Evolutionary conservation across 1,284 basidiomycete genomes (phyloP), one percentile per base, ranked within the genome.

Genomic region (Cutaneotrichosporon sp.): DNA sequence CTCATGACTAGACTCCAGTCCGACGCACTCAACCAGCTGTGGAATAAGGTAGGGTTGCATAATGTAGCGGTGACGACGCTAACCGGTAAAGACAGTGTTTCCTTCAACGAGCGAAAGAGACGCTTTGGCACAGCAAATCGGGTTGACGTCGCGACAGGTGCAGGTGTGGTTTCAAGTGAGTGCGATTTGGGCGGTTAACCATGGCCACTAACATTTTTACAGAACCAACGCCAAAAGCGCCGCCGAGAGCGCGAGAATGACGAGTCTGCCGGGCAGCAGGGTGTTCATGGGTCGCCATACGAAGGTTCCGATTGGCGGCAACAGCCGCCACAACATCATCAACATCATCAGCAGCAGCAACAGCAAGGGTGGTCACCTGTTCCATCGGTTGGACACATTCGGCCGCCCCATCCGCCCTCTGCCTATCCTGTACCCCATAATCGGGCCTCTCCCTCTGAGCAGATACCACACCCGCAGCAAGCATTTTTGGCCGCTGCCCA

Each of bases 131-230:
- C 45, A 50, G 12, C 55, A 66, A 20, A 69, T 71, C 38, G 67
- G 64, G 1, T 49, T 75, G 26, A 70, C 70, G 4, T 54, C 68
- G 3, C 64, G 73, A 0, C 73, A 75, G 55, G 69, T 75, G 1
- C 73, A 75, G 53, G 73, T 75, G 1, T 75, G 73, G 73, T 75
- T 75, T 43, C 73, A 75, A 54, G 73, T 72, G 47, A 37, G 69
- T 64, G n/a, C n/a, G n/a, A n/a, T n/a, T n/a, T n/a, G n/a, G n/a
- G 18, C 9, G 20, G n/a, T 39, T 58, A 26, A 51, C 26, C 18
- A 12, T 3, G 14, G 7, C 26, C 26, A n/a, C n/a, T n/a, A 30
- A 30, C 26, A 30, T 10, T 30, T 15, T 17, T n/a, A 12, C 56
- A 74, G 72, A 74, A 74, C 49, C 71, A 69, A 49, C 61, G 71